These are phyloP conservation scores for Eucalyptus caleyi DNA, from an alignment of 345 rosid species.

Conservation along the genomic window DNA sequence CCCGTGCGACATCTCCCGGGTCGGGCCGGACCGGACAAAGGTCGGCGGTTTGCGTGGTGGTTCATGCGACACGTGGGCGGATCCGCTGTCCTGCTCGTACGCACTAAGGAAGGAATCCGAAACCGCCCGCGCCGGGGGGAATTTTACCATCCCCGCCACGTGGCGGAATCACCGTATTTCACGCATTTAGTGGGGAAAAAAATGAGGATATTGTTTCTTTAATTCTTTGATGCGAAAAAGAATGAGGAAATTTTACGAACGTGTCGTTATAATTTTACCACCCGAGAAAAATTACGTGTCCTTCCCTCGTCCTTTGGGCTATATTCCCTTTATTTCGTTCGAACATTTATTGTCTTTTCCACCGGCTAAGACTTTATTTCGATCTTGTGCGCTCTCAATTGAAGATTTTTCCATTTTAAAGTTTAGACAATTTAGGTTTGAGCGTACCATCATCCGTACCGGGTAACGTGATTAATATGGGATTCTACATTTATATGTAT, in stretches of 20 bases:
- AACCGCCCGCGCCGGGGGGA: not conserved
- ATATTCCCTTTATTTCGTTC: not conserved
- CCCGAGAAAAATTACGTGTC: not conserved
- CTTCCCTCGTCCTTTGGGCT: not conserved
- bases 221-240: not conserved
- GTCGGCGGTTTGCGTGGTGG: not conserved
- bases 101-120: not conserved
- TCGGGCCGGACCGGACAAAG: too few species aligned
- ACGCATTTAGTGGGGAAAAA: not conserved
- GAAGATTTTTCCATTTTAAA: not conserved
- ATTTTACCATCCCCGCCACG: not conserved
- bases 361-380: not conserved
- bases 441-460: not conserved
- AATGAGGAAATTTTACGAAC: not conserved
- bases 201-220: not conserved
- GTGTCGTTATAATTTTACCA: not conserved
- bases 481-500: not conserved
- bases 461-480: fast-evolving
- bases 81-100: not conserved
- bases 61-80: not conserved
- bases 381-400: not conserved
- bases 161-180: not conserved
- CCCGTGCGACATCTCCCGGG: not conserved
- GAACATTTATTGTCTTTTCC: not conserved
- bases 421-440: not conserved